These are phyloP conservation scores for Diaporthe ilicicola DNA, from an alignment of 2,329 filamentous ascomycete species.

Conservation along the genomic window DNA sequence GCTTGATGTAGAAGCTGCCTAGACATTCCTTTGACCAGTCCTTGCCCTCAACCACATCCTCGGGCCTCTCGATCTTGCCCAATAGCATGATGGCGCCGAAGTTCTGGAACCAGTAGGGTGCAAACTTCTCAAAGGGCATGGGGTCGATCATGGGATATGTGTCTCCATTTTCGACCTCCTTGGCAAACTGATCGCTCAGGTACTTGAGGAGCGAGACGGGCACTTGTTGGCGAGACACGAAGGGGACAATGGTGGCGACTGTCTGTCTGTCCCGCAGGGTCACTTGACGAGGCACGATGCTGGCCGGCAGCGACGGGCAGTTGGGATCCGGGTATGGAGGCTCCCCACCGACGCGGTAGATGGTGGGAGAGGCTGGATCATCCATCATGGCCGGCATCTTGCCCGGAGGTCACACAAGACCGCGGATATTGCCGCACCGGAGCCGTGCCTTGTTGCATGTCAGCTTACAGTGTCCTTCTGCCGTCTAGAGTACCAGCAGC, in stretches of 20 bases:
- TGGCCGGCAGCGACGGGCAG: conserved; percentile 70
- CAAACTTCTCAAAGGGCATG: conserved; percentile 78
- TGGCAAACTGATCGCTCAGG: conserved; percentile 84
- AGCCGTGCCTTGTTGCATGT: neutral
- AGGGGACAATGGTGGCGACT: conserved; percentile 83
- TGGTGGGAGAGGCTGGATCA: conserved; percentile 75
- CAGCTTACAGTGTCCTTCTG: neutral
- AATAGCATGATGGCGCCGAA: conserved; percentile 90
- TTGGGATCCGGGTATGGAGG: conserved; percentile 70
- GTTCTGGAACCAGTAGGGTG: conserved; percentile 88
- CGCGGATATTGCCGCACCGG: neutral
- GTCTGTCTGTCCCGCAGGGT: conserved; percentile 86
- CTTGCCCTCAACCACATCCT: conserved; percentile 64
- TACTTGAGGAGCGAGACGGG: conserved; percentile 78
- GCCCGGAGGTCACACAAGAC: conserved; percentile 21
- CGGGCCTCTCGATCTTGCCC: conserved; percentile 72
- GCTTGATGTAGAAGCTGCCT: conserved; percentile 93
- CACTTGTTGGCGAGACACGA: conserved; percentile 79
- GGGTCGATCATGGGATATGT: conserved; percentile 89
- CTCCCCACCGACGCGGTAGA: conserved; percentile 74
- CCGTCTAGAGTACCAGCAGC: neutral
- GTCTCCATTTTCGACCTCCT: conserved; percentile 90
- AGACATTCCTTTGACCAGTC: conserved; percentile 86
- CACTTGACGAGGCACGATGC: conserved; percentile 78
- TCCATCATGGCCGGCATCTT: conserved; percentile 82